phyloP scores from a whole-genome alignment of 345 rosid species.

The Schrenkiella parvula region DNA sequence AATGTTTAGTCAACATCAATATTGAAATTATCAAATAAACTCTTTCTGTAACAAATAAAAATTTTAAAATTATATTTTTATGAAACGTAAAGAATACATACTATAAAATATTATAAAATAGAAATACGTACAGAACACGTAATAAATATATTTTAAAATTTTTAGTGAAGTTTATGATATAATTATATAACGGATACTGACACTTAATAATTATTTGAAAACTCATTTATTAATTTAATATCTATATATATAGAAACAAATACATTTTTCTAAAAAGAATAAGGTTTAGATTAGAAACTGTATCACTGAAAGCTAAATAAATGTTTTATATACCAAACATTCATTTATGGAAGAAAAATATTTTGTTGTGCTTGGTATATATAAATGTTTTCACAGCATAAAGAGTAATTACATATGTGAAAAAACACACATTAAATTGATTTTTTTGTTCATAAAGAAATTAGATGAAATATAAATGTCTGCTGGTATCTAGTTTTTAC shows the following conservation, averaged over 20 bases:
- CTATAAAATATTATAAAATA: no score
- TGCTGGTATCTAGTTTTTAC: background rate
- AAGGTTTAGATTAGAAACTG: no score
- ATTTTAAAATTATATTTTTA: no score
- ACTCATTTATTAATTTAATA: background rate
- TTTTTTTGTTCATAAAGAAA: background rate
- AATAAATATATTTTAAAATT: no score
- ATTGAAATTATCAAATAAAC: no score
- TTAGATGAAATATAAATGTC: background rate
- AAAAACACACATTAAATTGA: background rate
- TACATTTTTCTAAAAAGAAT: no score
- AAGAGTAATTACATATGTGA: background rate
- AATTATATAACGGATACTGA: background rate
- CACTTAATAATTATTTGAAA: background rate
- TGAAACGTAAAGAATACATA: no score
- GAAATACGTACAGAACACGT: no score
- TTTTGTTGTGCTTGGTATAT: background rate
- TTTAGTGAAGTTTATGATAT: no score
- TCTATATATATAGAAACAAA: background rate
- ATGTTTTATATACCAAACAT: background rate
- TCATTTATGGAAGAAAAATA: background rate
- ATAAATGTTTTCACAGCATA: background rate
- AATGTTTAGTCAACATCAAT: no score
- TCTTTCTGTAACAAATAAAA: no score
- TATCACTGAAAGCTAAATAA: background rate